phyloP scores from a whole-genome alignment of 192 early-diverging fungal genomes.

The Coemansia sp. region DNA sequence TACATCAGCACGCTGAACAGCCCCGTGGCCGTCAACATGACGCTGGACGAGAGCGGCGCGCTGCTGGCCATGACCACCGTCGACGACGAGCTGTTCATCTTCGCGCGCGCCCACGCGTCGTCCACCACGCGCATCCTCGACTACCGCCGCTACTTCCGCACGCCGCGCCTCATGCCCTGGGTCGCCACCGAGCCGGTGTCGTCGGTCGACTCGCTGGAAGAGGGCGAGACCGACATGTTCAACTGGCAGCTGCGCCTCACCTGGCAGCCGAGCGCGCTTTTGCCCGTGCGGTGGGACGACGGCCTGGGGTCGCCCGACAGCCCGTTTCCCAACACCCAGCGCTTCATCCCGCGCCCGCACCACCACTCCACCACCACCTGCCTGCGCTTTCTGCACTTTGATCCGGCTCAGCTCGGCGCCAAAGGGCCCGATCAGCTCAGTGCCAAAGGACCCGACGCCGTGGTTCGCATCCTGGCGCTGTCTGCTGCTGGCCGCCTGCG shows the following conservation, averaged over 20 bases:
- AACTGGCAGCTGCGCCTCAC: slow-evolving; percentile 55
- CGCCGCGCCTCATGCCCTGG: slow-evolving; percentile 27
- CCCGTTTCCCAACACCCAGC: slow-evolving; percentile 45
- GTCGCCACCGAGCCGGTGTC: slow-evolving; percentile 43
- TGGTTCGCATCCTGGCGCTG: slow-evolving; percentile 35
- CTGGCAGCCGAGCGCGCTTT: slow-evolving; percentile 49
- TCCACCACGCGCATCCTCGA: slow-evolving; percentile 44
- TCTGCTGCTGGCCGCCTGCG: slow-evolving; percentile 40
- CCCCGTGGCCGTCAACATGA: slow-evolving; percentile 56
- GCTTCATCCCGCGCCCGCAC: slow-evolving; percentile 34
- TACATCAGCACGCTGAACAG: slow-evolving; percentile 59
- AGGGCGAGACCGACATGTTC: slow-evolving; percentile 50
- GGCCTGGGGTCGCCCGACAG: slow-evolving; percentile 44
- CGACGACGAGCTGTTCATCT: slow-evolving; percentile 56
- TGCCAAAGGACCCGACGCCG: slow-evolving; percentile 1
- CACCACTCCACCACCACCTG: slow-evolving; percentile 45
- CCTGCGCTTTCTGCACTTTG: slow-evolving; percentile 50
- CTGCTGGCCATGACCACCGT: slow-evolving; percentile 56
- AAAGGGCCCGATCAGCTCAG: slow-evolving; percentile 25
- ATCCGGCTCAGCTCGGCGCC: slow-evolving; percentile 31
- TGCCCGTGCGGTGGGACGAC: slow-evolving; percentile 49
- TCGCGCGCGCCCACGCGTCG: slow-evolving; percentile 42
- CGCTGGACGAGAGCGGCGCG: slow-evolving; percentile 54
- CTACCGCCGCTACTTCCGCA: slow-evolving; percentile 54
- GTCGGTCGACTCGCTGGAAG: slow-evolving; percentile 45